phyloP scores from a whole-genome alignment of 345 rosid genomes.

The Euphorbia pulcherrima region DNA sequence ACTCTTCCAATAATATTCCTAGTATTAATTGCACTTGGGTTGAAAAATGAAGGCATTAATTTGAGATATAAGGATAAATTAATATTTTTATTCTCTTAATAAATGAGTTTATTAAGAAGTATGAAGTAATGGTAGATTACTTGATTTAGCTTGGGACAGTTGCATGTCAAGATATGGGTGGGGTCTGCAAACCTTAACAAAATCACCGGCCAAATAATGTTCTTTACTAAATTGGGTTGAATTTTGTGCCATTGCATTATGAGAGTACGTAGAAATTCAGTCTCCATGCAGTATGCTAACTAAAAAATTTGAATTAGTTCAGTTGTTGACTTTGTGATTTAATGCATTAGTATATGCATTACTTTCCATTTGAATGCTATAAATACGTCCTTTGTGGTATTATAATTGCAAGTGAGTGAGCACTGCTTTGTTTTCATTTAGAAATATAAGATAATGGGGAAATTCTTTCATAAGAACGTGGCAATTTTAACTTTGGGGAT shows the following conservation, averaged over 20 bases:
- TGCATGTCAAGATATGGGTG: not conserved
- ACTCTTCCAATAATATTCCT: too few species aligned
- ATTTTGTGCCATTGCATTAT: constrained; percentile 9
- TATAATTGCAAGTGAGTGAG: not conserved
- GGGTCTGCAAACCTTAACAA: constrained; percentile 14
- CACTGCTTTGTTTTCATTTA: not conserved
- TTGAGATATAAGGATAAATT: too few species aligned
- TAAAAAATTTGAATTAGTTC: too few species aligned
- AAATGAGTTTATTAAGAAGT: too few species aligned
- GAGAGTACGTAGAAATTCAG: not conserved
- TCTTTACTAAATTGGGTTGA: constrained; percentile 18
- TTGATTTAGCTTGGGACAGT: not conserved
- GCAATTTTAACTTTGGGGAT: constrained; percentile 19
- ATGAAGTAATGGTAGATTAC: not conserved
- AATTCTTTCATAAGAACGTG: constrained; percentile 13
- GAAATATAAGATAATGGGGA: constrained; percentile 25
- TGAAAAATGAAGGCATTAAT: too few species aligned
- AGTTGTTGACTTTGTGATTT: not conserved
- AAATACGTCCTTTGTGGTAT: constrained; percentile 5
- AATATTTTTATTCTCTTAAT: too few species aligned
- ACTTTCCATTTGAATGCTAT: not conserved
- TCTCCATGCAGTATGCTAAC: constrained; percentile 7
- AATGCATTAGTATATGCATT: constrained; percentile 15
- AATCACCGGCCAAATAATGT: constrained; percentile 11
- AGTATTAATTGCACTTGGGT: too few species aligned